Conservation (phyloP, 345 rosid species). For the Dipteronia dyeriana region DNA sequence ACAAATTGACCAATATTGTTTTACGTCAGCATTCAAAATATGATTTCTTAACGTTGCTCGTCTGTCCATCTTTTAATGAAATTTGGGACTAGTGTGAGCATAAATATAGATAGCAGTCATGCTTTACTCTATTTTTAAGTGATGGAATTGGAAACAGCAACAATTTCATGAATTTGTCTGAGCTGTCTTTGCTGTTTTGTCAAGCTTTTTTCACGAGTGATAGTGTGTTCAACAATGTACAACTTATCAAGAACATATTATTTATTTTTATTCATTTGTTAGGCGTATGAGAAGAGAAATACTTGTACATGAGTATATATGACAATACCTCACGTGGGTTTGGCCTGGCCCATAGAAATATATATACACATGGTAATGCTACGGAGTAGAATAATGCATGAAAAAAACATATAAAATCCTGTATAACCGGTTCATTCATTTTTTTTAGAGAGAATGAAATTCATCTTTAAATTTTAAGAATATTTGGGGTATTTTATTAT, state of each 20-base stretch:
- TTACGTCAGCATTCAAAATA: too few relatives aligned
- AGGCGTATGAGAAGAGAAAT: background rate
- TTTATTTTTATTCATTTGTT: constrained; percentile 1
- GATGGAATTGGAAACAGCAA: background rate
- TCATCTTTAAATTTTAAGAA: too few relatives aligned
- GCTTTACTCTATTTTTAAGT: background rate
- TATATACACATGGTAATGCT: too few relatives aligned
- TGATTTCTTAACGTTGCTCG: too few relatives aligned
- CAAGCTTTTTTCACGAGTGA: background rate
- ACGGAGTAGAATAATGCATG: too few relatives aligned
- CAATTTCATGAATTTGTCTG: background rate
- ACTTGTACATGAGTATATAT: background rate
- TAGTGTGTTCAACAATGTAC: background rate
- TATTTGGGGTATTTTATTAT: too few relatives aligned
- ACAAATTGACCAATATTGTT: background rate
- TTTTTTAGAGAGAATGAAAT: too few relatives aligned
- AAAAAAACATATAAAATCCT: too few relatives aligned
- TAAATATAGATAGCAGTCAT: too few relatives aligned
- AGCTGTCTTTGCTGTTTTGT: background rate
- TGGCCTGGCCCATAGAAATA: background rate
- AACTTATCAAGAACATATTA: background rate
- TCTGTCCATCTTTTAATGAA: background rate
- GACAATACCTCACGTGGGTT: background rate
- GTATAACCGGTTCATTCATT: too few relatives aligned
- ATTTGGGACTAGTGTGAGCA: background rate